Conservation (phyloP, 495 filamentous ascomycete genomes). For the Aspergillus hancockii region DNA sequence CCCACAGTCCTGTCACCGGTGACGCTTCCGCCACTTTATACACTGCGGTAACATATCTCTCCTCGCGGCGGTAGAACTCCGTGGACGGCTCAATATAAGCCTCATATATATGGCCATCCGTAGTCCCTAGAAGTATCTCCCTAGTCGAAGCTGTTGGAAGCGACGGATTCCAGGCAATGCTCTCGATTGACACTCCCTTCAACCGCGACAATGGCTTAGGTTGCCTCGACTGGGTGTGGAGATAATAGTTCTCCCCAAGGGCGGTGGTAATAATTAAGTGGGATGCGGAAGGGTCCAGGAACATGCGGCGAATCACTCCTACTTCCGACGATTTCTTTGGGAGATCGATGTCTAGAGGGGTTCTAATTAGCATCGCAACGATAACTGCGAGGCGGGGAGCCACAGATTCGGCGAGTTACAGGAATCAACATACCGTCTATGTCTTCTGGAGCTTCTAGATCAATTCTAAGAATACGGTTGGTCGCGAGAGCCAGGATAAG, state of each 20-base stretch:
- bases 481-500: constrained; percentile 86
- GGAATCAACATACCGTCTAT: constrained; percentile 72
- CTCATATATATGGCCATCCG: constrained; percentile 93
- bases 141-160: constrained; percentile 91
- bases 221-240: constrained; percentile 90
- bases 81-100: constrained; percentile 90
- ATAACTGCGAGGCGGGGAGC: constrained; percentile 7
- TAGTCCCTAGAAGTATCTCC: constrained; percentile 90
- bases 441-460: constrained; percentile 88
- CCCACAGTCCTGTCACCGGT: constrained; percentile 78
- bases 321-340: constrained; percentile 89
- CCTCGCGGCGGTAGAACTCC: constrained; percentile 93
- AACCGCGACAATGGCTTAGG: constrained; percentile 79
- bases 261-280: constrained; percentile 91
- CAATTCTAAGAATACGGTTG: constrained; percentile 87
- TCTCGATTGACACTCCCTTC: constrained; percentile 84
- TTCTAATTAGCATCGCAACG: constrained; percentile 21
- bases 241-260: constrained; percentile 93
- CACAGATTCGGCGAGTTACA: not conserved
- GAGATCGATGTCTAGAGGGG: constrained; percentile 83
- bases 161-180: constrained; percentile 94
- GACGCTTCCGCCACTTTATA: constrained; percentile 77
- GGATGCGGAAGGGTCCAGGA: constrained; percentile 93
- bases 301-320: constrained; percentile 90
- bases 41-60: constrained; percentile 81